Evolutionary conservation across 805 yeast genomes (phyloP).

Genomic region (Teunomyces aglyptinius): DNA sequence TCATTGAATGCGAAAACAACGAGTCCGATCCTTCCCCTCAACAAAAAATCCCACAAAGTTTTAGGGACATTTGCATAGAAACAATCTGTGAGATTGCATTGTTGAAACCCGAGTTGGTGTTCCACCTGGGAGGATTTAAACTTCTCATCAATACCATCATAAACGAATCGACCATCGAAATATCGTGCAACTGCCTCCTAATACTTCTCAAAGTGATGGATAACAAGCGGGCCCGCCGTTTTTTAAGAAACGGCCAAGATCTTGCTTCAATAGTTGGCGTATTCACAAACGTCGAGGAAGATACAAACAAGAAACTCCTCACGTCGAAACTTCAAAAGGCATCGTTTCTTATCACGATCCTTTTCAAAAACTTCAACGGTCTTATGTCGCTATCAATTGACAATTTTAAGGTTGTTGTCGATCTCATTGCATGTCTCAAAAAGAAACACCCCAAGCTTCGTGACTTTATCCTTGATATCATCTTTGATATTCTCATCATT

Average conservation of each 20-base stretch:
- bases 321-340: conserved; percentile 57
- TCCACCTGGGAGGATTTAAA: conserved; percentile 55
- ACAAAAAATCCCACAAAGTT: conserved; percentile 17
- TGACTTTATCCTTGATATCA: conserved; percentile 65
- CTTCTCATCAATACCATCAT: conserved; percentile 40
- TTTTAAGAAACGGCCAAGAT: conserved; percentile 59
- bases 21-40: neutral
- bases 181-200: conserved; percentile 27
- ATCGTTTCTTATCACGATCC: conserved; percentile 55
- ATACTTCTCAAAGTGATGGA: conserved; percentile 60
- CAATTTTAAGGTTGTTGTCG: conserved; percentile 52
- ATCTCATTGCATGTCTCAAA: conserved; percentile 60
- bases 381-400: conserved; percentile 60
- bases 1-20: conserved; percentile 8
- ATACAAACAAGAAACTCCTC: conserved; percentile 12
- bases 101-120: conserved; percentile 40
- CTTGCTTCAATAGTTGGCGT: conserved; percentile 61
- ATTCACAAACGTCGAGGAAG: conserved; percentile 48
- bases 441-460: conserved; percentile 56
- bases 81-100: conserved; percentile 38
- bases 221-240: conserved; percentile 49
- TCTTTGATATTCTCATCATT: conserved; percentile 65
- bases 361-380: conserved; percentile 78
- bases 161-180: conserved; percentile 17
- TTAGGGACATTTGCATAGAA: conserved; percentile 48